Base-by-base conservation (phyloP, 768 basidiomycete genomes). In the Tulasnella sp. region DNA sequence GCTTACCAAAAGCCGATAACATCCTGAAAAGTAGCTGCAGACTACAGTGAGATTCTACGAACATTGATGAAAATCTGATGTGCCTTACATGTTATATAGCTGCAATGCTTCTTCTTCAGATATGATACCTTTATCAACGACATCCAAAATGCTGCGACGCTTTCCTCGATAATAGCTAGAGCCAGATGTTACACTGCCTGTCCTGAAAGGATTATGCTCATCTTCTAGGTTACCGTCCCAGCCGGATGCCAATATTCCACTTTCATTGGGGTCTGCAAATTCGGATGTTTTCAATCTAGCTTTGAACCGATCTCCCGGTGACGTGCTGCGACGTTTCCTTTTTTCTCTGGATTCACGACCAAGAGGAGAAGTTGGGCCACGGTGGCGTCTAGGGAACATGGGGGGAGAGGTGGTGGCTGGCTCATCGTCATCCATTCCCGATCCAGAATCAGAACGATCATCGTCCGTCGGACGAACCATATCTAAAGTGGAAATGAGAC, bases 21-120 rank as follows among this genome's bases (percentile, higher is more conserved):
- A 57, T 8, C 55, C 55, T 19, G 55, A 45, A 37, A 56, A 56
- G 40, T 55, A 55, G 27, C 56, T 57, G 37, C 7, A 15, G 27
- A 39, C 33, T 28, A 39, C 20, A 12, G 34, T 50, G 15, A 55
- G 37, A 37, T 16, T 25, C 43, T 22, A 10, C 12, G 22, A 28
- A 12, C 16, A 13, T 6, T 9, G 16, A 7, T 6, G 31, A 29
- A 8, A 31, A 40, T 35, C 27, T n/a, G 28, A 32, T 29, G 2
- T 12, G 6, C 13, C 22, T 37, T 32, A 57, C 56, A 56, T 41
- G 42, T 39, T 29, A 39, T 57, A 57, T 19, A 57, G 49, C 40
- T 54, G 42, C 19, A 41, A 47, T 19, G 56, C 56, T 32, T 57
- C 54, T 13, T 32, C 45, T 34, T 55, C 56, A 19, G 56, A 43